Conservation (phyloP, 352 stramenopile species). For the Globisporangium mamillatum region DNA sequence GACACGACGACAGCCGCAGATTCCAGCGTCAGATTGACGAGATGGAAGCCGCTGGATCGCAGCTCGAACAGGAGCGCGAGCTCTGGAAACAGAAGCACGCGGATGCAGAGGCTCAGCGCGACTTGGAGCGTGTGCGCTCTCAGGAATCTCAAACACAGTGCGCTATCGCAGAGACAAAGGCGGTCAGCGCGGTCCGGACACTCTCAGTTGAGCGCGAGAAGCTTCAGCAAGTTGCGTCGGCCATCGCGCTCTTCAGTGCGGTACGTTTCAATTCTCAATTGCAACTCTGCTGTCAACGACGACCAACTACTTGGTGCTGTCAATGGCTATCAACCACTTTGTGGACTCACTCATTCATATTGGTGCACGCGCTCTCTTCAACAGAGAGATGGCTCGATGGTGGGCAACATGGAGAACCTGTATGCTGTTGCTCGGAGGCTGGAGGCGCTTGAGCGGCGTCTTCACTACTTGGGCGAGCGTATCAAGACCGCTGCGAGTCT, state of each 20-base stretch:
- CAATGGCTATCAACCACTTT: too few relatives aligned
- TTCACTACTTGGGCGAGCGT: conserved; percentile 37
- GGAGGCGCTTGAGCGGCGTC: conserved; percentile 35
- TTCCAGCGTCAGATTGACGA: conserved; percentile 14
- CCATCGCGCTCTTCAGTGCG: conserved; percentile 41
- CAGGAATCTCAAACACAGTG: conserved; percentile 28
- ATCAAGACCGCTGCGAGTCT: conserved; percentile 39
- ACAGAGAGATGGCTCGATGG: conserved; percentile 36
- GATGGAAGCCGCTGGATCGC: conserved; percentile 13
- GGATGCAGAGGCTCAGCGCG: conserved; percentile 60
- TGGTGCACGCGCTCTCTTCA: not conserved
- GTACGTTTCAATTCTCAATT: conserved; percentile 18
- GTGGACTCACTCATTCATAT: too few relatives aligned
- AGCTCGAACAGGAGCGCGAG: conserved; percentile 32
- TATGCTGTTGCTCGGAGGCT: conserved; percentile 27
- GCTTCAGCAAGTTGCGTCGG: conserved; percentile 38
- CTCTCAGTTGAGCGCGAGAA: conserved; percentile 48
- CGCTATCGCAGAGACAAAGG: conserved; percentile 35
- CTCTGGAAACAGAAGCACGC: conserved; percentile 49
- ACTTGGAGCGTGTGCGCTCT: conserved; percentile 40
- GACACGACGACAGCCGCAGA: conserved; percentile 12
- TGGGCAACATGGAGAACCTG: conserved; percentile 47
- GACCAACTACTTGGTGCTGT: not conserved
- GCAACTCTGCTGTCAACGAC: too few relatives aligned
- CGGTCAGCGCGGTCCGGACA: conserved; percentile 43